A percentile compares a stretch with the other conserved stretches of the same genome.
Conservation (phyloP, 306 rosid species). For the Glycine tomentella region DNA sequence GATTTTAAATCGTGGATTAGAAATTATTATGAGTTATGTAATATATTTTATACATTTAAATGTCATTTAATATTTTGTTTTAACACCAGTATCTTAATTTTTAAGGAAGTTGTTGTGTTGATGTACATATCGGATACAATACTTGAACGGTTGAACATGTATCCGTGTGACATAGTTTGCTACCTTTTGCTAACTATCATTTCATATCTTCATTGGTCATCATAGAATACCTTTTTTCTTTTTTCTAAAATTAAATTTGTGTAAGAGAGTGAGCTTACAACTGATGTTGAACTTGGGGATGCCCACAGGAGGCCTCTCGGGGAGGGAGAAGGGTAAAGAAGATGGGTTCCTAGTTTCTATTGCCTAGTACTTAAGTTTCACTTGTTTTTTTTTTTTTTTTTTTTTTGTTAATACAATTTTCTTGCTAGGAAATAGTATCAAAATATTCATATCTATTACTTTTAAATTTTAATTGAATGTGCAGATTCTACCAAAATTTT, state of each 20-base stretch:
- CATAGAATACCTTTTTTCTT: neutral
- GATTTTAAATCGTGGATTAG: constrained; percentile 23
- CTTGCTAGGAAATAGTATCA: constrained; percentile 24
- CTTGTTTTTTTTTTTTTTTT: no score
- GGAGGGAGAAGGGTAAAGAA: neutral
- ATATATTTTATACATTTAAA: neutral
- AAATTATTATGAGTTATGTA: neutral
- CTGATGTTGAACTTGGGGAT: constrained; percentile 15
- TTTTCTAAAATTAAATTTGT: no score
- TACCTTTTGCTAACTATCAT: neutral
- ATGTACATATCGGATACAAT: neutral
- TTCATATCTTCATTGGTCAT: neutral
- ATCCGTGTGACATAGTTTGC: neutral
- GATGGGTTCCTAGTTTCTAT: constrained; percentile 5
- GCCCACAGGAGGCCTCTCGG: neutral
- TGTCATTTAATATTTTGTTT: neutral
- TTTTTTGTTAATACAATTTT: constrained; percentile 25
- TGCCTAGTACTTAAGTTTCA: constrained; percentile 23
- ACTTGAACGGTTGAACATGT: neutral
- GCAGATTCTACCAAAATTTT: constrained; percentile 56
- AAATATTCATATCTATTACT: neutral
- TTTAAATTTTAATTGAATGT: neutral
- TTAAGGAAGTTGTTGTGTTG: neutral
- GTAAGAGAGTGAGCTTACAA: neutral
- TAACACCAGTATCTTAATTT: neutral